Evolutionary conservation across 2,329 filamentous ascomycete species (phyloP), one percentile per base, ranked within the genome.

Genomic region (Penicillium sp.): DNA sequence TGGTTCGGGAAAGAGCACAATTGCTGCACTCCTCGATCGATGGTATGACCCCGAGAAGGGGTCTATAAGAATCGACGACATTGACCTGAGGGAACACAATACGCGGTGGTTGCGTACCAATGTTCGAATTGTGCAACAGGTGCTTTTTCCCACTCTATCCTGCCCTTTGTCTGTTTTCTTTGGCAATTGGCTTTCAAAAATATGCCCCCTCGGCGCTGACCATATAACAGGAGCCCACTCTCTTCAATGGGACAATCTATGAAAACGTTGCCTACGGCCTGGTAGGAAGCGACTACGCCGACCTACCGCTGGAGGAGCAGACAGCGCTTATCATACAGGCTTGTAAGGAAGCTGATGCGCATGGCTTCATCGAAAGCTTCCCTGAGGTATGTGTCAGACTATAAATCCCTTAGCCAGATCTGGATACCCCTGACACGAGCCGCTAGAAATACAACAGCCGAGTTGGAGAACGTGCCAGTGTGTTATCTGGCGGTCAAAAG

Each of bases 401-500:
- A 19, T 19, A 1, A 19, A 19, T 19, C 19, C 19, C 19, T 1
- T 19, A 1, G 19, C 19, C 19, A 19, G 19, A 19, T 19, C 19
- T 19, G 19, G 19, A 19, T 19, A 19, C 19, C 19, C 19, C 19
- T 19, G 19, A 19, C 19, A 19, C 19, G 19, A 19, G 19, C 19
- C 19, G 19, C 19, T 19, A 19, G 77, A 85, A 86, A 1, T 93
- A 93, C 67, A 82, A 88, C 5, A 92, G 91, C 0, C 75, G 83
- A 9, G 90, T 95, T 1, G 91, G 91, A 1, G 90, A 93, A 68
- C 84, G 84, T 29, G 91, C 91, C 5, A 88, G 89, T 47, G 92
- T 90, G 69, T 78, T 96, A 1, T 92, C 88, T 13, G 89, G 91
- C n/a, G 92, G 92, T 1, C 91, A 96, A 71, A 84, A 90, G n/a